Base-by-base conservation (phyloP, 2,329 filamentous ascomycete genomes). In the Talaromyces verruculosus region DNA sequence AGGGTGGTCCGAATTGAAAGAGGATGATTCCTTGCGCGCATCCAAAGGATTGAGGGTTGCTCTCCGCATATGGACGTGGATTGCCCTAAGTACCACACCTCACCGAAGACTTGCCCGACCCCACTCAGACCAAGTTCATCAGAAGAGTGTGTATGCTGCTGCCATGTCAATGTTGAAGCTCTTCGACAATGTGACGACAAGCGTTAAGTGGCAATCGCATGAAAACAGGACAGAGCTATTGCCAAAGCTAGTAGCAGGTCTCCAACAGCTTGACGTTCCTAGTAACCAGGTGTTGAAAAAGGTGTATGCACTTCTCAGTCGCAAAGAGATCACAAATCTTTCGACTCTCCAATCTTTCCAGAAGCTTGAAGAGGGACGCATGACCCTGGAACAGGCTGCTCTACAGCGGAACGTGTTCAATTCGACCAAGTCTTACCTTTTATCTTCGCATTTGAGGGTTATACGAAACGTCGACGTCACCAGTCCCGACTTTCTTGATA, bases 401-500 rank as follows among this genome's bases (percentile, higher is more conserved):
- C 62, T 70, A 57, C 67, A 74, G 41, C 66, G 68, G 17, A 41
- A 73, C 33, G 61, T 68, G 10, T 77, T 74, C 63, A 72, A 75
- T 30, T 69, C 72, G 17, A 68, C 71, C 13, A 69, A 69, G 17
- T 53, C 45, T 1, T 70, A 72, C 37, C 75, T 78, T 55, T 72
- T 73, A 43, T 67, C 69, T 25, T 67, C 68, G 3, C 75, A 77
- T 30, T 72, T 77, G 41, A 68, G 72, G 51, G 71, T 76, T 68
- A 71, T 76, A 55, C 70, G 71, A 43, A 65, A 72, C 17, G 71
- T 77, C 19, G 74, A 80, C 63, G 67, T 80, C 49, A 77, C 78
- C 17, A 73, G 66, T 47, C 70, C 74, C 3, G 67, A 67, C 4
- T 78, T 78, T 49, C 68, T 76, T 19, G 65, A 73, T 19, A 70